Evolutionary conservation across 2,329 filamentous ascomycete genomes (phyloP).

Genomic region (Sporothrix variecibatus): DNA sequence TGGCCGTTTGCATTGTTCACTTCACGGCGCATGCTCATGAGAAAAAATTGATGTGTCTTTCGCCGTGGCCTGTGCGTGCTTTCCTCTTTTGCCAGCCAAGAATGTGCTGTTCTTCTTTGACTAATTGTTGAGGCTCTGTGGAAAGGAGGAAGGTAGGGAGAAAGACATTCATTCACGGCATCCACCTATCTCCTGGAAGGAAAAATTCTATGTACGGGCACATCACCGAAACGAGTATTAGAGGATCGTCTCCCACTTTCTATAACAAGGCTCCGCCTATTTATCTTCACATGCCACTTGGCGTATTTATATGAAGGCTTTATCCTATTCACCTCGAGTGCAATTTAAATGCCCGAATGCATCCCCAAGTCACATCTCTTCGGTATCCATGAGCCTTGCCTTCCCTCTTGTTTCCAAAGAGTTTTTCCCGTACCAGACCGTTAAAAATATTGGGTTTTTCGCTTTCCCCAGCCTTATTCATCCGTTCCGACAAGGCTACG

Average conservation of each 20-base stretch:
- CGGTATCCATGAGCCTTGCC: neutral
- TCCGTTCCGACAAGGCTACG: neutral
- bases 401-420: neutral
- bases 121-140: neutral
- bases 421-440: neutral
- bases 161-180: neutral
- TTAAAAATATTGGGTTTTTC: neutral
- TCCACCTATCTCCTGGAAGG: neutral
- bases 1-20: constrained; percentile 2
- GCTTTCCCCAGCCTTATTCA: neutral
- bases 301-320: neutral
- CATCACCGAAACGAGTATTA: neutral
- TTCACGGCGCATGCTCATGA: neutral
- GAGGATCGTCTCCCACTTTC: neutral
- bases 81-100: neutral
- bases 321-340: neutral
- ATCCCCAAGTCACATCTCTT: neutral
- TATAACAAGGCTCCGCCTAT: neutral
- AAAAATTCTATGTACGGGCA: neutral
- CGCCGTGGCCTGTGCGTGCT: too few relatives aligned
- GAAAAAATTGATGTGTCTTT: neutral
- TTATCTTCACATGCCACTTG: neutral
- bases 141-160: neutral
- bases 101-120: neutral
- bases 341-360: neutral